Evolutionary conservation across 2,329 filamentous ascomycete species (phyloP).

Genomic region (Epichloe elymi): DNA sequence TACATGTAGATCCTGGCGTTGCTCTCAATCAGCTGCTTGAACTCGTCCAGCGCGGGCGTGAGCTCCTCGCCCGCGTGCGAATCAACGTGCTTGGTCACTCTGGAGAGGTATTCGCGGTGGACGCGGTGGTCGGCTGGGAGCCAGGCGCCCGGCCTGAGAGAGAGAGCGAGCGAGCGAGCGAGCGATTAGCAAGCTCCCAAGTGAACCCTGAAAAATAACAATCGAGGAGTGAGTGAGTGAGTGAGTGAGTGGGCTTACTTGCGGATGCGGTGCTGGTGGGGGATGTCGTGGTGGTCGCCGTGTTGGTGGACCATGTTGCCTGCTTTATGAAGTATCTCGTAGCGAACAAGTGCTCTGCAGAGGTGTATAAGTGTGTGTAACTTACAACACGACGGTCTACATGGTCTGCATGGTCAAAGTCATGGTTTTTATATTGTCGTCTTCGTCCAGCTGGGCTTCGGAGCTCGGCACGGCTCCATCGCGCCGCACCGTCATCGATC

Average conservation of each 20-base stretch:
- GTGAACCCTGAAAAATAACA: no score
- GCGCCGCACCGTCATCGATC: slow-evolving; percentile 11
- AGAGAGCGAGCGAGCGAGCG: no score
- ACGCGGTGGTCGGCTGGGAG: slow-evolving; percentile 49
- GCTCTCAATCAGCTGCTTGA: slow-evolving; percentile 51
- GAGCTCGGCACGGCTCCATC: background rate
- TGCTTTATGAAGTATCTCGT: no score
- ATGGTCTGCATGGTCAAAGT: no score
- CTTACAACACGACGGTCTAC: no score
- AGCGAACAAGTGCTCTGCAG: no score
- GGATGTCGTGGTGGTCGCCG: slow-evolving; percentile 38
- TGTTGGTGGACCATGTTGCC: slow-evolving; percentile 35
- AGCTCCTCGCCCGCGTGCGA: slow-evolving; percentile 33
- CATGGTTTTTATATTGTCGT: no score
- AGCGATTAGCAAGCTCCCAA: no score
- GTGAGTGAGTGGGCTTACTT: slow-evolving; percentile 16
- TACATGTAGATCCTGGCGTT: slow-evolving; percentile 54
- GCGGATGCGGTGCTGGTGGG: slow-evolving; percentile 27
- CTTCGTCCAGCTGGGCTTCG: background rate
- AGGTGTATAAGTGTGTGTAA: no score
- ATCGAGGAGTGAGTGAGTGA: background rate
- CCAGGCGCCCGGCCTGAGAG: slow-evolving; percentile 41
- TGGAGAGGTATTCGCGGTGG: slow-evolving; percentile 49
- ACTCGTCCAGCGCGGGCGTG: slow-evolving; percentile 48
- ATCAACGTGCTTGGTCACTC: slow-evolving; percentile 42